Percentiles rank a stretch among this genome's conserved stretches.
These are phyloP conservation scores for Prunus mira DNA, from an alignment of 306 rosid genomes.

Conservation along the genomic window DNA sequence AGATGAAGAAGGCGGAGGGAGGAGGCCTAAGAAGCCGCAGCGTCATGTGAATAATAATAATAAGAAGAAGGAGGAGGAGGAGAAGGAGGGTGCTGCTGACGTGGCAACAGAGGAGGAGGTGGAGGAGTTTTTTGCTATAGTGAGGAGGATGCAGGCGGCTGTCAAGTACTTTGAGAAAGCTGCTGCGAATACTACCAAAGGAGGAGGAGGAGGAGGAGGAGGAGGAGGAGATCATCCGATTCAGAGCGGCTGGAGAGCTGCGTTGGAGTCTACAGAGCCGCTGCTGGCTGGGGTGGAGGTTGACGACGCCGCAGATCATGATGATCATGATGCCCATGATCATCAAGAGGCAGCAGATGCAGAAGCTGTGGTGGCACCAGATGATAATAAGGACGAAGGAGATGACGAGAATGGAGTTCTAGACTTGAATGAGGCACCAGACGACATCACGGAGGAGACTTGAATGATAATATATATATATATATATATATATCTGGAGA, in stretches of 20 bases:
- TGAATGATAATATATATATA: no score
- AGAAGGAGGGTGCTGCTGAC: neutral
- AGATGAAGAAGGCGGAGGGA: constrained; percentile 38
- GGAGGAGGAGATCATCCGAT: constrained; percentile 11
- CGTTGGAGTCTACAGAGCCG: constrained; percentile 3
- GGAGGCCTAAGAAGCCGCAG: constrained; percentile 16
- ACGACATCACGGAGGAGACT: neutral
- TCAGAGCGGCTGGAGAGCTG: constrained; percentile 2
- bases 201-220: constrained; percentile 28
- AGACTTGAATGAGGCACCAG: constrained; percentile 55
- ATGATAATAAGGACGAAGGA: neutral
- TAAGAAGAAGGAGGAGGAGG: neutral
- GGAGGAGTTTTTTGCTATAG: constrained; percentile 70
- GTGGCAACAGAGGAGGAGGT: constrained; percentile 61
- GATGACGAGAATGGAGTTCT: constrained; percentile 9
- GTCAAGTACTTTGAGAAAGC: constrained; percentile 56
- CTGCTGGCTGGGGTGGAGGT: neutral
- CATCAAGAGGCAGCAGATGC: neutral
- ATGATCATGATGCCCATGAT: neutral
- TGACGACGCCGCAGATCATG: neutral
- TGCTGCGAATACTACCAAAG: constrained; percentile 25
- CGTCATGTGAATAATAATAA: neutral
- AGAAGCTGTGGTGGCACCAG: neutral
- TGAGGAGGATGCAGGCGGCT: constrained; percentile 66
- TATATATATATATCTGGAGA: neutral